These are phyloP conservation scores for Boletus sensibilis DNA, from an alignment of 768 basidiomycete genomes.

Conservation along the genomic window DNA sequence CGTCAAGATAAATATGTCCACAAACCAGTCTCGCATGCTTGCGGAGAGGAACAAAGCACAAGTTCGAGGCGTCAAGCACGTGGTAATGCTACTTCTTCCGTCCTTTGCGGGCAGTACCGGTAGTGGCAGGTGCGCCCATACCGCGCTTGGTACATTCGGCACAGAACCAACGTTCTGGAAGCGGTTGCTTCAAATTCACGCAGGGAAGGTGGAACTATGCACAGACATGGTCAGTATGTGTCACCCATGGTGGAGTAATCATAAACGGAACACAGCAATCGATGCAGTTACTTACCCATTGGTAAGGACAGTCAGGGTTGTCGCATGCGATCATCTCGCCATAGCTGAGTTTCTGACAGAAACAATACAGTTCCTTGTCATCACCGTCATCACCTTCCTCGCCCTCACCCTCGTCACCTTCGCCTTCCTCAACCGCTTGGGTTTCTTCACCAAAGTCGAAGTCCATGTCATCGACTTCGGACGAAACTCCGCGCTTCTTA, in stretches of 20 bases:
- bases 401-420: slow-evolving; percentile 38
- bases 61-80: not conserved
- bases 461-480: slow-evolving; percentile 36
- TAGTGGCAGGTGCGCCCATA: slow-evolving; percentile 32
- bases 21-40: not conserved
- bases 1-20: slow-evolving; percentile 3
- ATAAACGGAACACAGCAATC: not conserved
- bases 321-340: slow-evolving; percentile 72
- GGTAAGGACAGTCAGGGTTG: slow-evolving; percentile 51
- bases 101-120: slow-evolving; percentile 37
- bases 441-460: slow-evolving; percentile 35
- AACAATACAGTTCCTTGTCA: slow-evolving; percentile 60
- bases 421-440: slow-evolving; percentile 30
- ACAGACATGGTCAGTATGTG: slow-evolving; percentile 13
- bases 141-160: slow-evolving; percentile 47
- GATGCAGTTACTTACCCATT: slow-evolving; percentile 53
- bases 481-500: slow-evolving; percentile 37
- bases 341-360: slow-evolving; percentile 60
- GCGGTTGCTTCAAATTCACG: slow-evolving; percentile 53
- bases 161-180: slow-evolving; percentile 61
- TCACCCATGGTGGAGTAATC: not conserved
- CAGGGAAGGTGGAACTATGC: slow-evolving; percentile 61
- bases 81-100: slow-evolving; percentile 38
- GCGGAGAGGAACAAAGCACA: not conserved
- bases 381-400: slow-evolving; percentile 52